Evolutionary conservation across 2,329 filamentous ascomycete genomes (phyloP).

Genomic region (Ophiostoma piceae): DNA sequence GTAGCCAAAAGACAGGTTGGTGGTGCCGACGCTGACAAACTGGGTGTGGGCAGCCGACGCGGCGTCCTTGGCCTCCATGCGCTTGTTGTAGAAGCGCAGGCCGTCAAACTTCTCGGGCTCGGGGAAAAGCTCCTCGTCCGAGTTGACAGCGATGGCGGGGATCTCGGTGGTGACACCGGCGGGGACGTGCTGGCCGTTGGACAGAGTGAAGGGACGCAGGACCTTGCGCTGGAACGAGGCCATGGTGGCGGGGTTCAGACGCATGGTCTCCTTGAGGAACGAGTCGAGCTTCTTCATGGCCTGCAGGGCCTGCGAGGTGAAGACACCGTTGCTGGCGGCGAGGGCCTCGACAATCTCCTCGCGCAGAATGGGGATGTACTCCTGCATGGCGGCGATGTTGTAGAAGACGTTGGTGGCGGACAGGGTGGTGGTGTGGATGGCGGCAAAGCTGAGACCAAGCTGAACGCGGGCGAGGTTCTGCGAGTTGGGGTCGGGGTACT

Average conservation of each 20-base stretch:
- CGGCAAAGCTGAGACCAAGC: conserved; percentile 43
- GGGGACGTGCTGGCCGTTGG: conserved; percentile 48
- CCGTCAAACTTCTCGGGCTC: conserved; percentile 38
- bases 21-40: conserved; percentile 37
- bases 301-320: conserved; percentile 32
- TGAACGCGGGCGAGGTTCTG: conserved; percentile 40
- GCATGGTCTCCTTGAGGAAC: conserved; percentile 33
- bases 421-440: conserved; percentile 49
- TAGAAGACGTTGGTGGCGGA: conserved; percentile 47
- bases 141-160: conserved; percentile 35
- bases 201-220: conserved; percentile 46
- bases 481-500: conserved; percentile 34
- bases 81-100: conserved; percentile 37
- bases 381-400: conserved; percentile 46
- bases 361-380: conserved; percentile 47
- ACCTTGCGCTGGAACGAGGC: conserved; percentile 43
- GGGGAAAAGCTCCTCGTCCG: conserved; percentile 37
- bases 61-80: conserved; percentile 29
- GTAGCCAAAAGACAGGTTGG: conserved; percentile 35
- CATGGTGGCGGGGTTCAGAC: conserved; percentile 28
- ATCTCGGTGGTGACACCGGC: conserved; percentile 42
- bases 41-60: conserved; percentile 33
- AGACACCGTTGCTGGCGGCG: conserved; percentile 30
- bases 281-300: conserved; percentile 36
- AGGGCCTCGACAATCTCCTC: conserved; percentile 39